Conservation (phyloP, 768 basidiomycete species). For the Serendipita sp. region DNA sequence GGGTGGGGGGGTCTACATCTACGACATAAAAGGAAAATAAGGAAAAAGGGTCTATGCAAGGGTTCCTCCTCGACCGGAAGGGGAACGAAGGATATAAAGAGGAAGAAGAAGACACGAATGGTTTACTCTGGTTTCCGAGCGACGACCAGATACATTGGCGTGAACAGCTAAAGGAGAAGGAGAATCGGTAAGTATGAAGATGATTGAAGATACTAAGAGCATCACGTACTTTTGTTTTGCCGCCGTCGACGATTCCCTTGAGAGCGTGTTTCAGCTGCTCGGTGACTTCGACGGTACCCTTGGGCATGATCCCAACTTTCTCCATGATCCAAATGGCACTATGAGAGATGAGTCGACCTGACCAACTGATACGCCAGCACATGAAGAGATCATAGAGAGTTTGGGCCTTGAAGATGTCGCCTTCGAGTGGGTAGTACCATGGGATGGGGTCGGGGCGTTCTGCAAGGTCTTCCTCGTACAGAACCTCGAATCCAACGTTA, state of each 20-base stretch:
- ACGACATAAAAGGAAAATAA: not conserved
- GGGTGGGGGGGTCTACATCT: not conserved
- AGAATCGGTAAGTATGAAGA: not conserved
- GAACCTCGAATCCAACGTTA: constrained; percentile 71
- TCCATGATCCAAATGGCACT: constrained; percentile 65
- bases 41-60: not conserved
- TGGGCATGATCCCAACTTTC: constrained; percentile 62
- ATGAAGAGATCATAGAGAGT: constrained; percentile 83
- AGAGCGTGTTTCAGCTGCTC: constrained; percentile 77
- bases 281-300: constrained; percentile 82
- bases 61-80: no score
- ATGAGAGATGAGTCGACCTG: constrained; percentile 72
- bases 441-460: constrained; percentile 58
- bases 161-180: constrained; percentile 44
- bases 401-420: constrained; percentile 83
- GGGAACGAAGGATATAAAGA: not conserved
- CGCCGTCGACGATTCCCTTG: constrained; percentile 64
- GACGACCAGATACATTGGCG: constrained; percentile 70
- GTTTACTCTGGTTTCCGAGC: constrained; percentile 14
- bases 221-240: constrained; percentile 49
- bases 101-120: not conserved
- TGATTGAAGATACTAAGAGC: not conserved
- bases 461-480: constrained; percentile 89
- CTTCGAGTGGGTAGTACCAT: constrained; percentile 97
- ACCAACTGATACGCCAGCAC: constrained; percentile 80